These are phyloP conservation scores for Dryadomyces quercus-mongolicae DNA, from an alignment of 2,329 filamentous ascomycete species.

Conservation along the genomic window DNA sequence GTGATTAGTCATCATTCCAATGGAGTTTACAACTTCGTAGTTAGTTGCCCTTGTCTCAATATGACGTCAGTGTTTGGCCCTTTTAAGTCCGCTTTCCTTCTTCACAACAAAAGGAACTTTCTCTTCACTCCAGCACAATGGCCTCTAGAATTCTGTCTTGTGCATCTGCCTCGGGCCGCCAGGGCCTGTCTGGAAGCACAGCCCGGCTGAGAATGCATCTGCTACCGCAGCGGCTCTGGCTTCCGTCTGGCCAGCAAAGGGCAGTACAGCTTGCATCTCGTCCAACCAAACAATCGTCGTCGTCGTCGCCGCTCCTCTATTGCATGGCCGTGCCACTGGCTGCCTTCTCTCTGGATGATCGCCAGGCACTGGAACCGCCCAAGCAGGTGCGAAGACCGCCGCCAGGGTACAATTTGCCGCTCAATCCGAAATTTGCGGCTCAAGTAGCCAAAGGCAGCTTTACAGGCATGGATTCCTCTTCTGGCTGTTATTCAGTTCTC, in stretches of 20 bases:
- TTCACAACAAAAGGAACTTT: too few relatives aligned
- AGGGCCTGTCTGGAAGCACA: neutral
- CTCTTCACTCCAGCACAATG: neutral
- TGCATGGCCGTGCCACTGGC: conserved; percentile 1
- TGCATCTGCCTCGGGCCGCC: neutral
- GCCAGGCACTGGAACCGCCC: too few relatives aligned
- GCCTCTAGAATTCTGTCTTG: neutral
- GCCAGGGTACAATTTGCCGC: conserved; percentile 2
- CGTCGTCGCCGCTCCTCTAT: neutral
- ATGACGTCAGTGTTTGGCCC: neutral
- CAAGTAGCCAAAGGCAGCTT: conserved; percentile 44
- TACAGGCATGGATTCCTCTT: conserved; percentile 24
- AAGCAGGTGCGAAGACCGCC: neutral
- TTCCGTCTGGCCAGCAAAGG: neutral
- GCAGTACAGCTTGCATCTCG: too few relatives aligned
- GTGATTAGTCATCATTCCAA: too few relatives aligned
- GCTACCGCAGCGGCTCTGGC: neutral
- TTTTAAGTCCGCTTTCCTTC: too few relatives aligned
- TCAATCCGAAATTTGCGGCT: conserved; percentile 24
- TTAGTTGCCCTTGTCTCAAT: neutral
- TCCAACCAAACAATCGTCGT: too few relatives aligned
- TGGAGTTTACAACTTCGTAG: too few relatives aligned
- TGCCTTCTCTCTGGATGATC: neutral
- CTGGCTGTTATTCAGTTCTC: neutral
- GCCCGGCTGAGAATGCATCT: neutral